Evolutionary conservation across 2,329 filamentous ascomycete genomes (phyloP), one percentile per base, ranked within the genome.

Genomic region (Aspergillus pseudoterreus): DNA sequence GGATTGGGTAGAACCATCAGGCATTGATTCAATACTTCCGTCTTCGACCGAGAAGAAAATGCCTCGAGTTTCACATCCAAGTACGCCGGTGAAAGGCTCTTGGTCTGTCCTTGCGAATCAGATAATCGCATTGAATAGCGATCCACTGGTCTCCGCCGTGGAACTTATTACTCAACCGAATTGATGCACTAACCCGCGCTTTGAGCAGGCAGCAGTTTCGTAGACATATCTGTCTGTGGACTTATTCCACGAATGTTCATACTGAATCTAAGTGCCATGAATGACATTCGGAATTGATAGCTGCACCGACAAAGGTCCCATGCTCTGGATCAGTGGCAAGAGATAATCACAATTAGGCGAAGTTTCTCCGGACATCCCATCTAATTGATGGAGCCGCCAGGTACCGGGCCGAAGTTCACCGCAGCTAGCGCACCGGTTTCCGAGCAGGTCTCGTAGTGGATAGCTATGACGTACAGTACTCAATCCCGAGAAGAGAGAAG

Each of bases 21-120:
- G 27, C 27, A 30, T 30, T 30, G 27, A 4, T 9, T 30, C 10
- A 30, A 6, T 22, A 22, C 6, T 6, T 22, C 22, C 22, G 22
- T 5, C 22, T 30, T 30, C 27, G 27, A 51, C 44, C 43, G 24
- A 54, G 21, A 33, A 39, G 14, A 49, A 43, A 54, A 52, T 52
- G 43, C 52, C 22, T 54, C 45, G 52, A 52, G 42, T 44, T 32
- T 45, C 44, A 54, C 44, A 22, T 22, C 27, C 27, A 30, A 27
- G 41, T 43, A 41, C 15, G 43, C 46, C 46, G 49, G 52, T 52
- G 49, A 49, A 38, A 38, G 32, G 27, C 36, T 39, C 33, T 55
- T 52, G 47, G 43, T 24, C 43, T 24, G 32, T 47, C 36, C 15
- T 35, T 30, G 49, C 53, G 49, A 55, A 52, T 52, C 24, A 52